Percentiles rank a stretch among this genome's conserved stretches.
These are phyloP conservation scores for Ogataea sp. DNA, from an alignment of 805 yeast species.

Conservation along the genomic window DNA sequence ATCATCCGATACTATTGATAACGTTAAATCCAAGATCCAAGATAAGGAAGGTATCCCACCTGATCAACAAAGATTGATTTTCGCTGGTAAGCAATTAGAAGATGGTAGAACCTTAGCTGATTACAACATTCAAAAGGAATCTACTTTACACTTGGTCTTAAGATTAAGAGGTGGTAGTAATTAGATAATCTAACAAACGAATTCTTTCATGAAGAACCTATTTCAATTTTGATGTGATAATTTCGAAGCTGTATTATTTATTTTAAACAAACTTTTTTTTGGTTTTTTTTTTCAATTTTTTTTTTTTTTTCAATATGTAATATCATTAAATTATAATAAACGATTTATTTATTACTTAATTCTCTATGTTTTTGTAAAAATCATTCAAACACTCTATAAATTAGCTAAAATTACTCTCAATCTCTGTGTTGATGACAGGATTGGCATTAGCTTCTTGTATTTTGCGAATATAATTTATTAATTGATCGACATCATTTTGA, in stretches of 20 bases:
- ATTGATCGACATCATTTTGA: constrained; percentile 17
- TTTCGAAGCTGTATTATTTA: background rate
- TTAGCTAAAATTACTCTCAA: constrained; percentile 4
- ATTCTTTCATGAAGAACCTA: constrained; percentile 14
- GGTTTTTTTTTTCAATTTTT: no score
- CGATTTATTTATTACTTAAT: background rate
- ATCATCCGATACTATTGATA: constrained; percentile 96
- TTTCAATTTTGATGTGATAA: background rate
- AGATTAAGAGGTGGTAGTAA: constrained; percentile 94
- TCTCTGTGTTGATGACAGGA: constrained; percentile 37
- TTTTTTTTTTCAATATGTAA: no score
- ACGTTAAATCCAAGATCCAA: constrained; percentile 93
- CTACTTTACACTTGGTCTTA: constrained; percentile 90
- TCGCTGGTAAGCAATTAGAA: constrained; percentile 96
- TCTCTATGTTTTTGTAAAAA: background rate
- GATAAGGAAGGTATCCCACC: constrained; percentile 98
- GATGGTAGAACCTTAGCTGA: constrained; percentile 94
- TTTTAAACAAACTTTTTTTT: no score
- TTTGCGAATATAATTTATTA: constrained; percentile 26
- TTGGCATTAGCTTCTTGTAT: constrained; percentile 31
- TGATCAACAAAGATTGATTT: constrained; percentile 94
- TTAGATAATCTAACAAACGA: constrained; percentile 27
- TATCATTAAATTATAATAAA: no score
- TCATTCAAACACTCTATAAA: background rate
- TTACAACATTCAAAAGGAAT: constrained; percentile 98